Conservation (phyloP, 495 filamentous ascomycete species). For the Xylona heveae region DNA sequence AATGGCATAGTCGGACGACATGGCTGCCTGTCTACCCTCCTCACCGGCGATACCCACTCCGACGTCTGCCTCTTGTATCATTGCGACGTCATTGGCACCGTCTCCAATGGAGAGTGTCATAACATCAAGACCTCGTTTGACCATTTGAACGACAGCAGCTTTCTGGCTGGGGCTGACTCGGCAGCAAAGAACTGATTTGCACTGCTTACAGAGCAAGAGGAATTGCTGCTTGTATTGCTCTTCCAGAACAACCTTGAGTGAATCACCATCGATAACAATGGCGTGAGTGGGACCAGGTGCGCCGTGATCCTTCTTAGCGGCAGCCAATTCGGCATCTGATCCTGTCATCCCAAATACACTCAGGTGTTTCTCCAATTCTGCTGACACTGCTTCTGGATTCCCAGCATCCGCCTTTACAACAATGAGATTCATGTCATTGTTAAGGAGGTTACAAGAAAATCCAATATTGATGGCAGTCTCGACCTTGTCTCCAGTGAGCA, state of each 20-base stretch:
- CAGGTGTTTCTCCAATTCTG: conserved; percentile 53
- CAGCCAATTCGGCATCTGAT: conserved; percentile 65
- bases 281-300: conserved; percentile 77
- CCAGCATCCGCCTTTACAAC: conserved; percentile 71
- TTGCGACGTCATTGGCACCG: conserved; percentile 96
- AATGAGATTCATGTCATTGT: conserved; percentile 95
- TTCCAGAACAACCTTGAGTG: conserved; percentile 71
- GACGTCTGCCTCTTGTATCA: conserved; percentile 98
- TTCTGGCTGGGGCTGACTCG: conserved; percentile 95
- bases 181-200: conserved; percentile 91
- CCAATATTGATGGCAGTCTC: conserved; percentile 99
- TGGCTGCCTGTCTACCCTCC: conserved; percentile 91
- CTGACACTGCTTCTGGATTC: conserved; percentile 36
- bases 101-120: conserved; percentile 96
- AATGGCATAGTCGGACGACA: conserved; percentile 98
- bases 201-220: conserved; percentile 89
- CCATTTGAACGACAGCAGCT: conserved; percentile 89
- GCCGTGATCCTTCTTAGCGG: conserved; percentile 60
- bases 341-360: conserved; percentile 59
- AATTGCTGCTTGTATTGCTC: conserved; percentile 77
- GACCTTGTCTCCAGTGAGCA: conserved; percentile 95
- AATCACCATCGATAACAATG: conserved; percentile 93
- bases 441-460: conserved; percentile 93
- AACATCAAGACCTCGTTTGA: conserved; percentile 83
- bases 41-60: conserved; percentile 96